phyloP scores from a whole-genome alignment of 2,329 filamentous ascomycete genomes.

The Exophiala calicioides region DNA sequence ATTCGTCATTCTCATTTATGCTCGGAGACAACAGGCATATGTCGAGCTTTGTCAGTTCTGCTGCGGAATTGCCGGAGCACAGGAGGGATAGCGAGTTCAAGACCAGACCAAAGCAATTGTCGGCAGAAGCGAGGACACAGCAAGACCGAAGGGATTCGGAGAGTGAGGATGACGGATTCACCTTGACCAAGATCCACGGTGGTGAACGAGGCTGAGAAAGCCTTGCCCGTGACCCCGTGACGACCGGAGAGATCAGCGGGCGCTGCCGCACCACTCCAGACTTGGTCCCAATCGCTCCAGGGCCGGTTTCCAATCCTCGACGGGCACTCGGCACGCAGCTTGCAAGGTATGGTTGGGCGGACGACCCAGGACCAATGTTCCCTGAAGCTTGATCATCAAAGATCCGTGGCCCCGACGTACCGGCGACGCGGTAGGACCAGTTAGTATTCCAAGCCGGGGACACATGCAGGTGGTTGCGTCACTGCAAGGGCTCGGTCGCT shows the following conservation, averaged over 20 bases:
- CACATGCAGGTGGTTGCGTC: too few species aligned
- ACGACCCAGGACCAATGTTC: too few species aligned
- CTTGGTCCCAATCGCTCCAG: too few species aligned
- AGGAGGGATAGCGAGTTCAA: slow-evolving; percentile 39
- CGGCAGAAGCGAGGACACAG: slow-evolving; percentile 20
- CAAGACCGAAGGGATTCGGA: slow-evolving; percentile 35
- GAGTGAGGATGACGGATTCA: slow-evolving; percentile 41
- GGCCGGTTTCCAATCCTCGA: too few species aligned
- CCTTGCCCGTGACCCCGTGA: background rate
- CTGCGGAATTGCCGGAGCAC: slow-evolving; percentile 47
- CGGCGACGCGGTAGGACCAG: too few species aligned
- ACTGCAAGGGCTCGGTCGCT: too few species aligned
- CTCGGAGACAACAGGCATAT: slow-evolving; percentile 47
- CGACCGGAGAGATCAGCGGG: background rate
- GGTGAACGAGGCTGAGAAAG: slow-evolving; percentile 8
- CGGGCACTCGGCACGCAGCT: too few species aligned
- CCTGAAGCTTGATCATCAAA: too few species aligned
- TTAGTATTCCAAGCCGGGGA: too few species aligned
- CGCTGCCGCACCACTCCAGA: background rate
- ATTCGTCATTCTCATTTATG: slow-evolving; percentile 55
- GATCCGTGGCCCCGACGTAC: too few species aligned
- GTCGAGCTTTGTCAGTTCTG: slow-evolving; percentile 49
- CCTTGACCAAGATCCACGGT: slow-evolving; percentile 42
- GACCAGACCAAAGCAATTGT: slow-evolving; percentile 36
- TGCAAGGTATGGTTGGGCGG: too few species aligned